phyloP scores from a whole-genome alignment of 768 basidiomycete genomes.

The Termitomyces sp. region DNA sequence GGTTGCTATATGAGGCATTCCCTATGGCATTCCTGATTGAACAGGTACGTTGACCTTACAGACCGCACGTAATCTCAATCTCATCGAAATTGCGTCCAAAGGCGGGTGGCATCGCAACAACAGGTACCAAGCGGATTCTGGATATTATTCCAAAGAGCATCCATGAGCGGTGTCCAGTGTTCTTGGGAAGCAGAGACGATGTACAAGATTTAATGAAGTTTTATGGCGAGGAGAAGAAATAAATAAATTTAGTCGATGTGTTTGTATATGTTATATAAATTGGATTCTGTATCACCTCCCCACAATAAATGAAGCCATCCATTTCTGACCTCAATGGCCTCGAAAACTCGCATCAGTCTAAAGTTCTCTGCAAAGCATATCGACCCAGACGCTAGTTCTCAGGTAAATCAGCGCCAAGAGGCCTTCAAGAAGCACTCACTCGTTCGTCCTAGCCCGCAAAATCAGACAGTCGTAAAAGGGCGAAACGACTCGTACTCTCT shows the following conservation, averaged over 20 bases:
- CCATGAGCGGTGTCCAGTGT: constrained; percentile 91
- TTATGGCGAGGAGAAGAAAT: constrained; percentile 42
- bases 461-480: constrained; percentile 14
- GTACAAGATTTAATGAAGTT: constrained; percentile 87
- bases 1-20: constrained; percentile 95
- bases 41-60: constrained; percentile 48
- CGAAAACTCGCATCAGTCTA: constrained; percentile 15
- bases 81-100: constrained; percentile 23
- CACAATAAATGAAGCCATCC: background rate
- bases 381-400: constrained; percentile 6
- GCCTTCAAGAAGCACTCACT: background rate
- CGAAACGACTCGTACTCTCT: constrained; percentile 19
- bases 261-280: constrained; percentile 11
- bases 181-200: constrained; percentile 91
- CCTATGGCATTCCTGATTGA: constrained; percentile 96
- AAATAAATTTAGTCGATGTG: background rate
- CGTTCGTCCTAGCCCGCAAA: constrained; percentile 3
- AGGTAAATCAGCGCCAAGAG: constrained; percentile 13
- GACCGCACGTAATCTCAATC: background rate
- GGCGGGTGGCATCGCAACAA: constrained; percentile 96
- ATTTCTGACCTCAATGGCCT: constrained; percentile 11
- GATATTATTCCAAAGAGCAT: constrained; percentile 84
- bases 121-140: constrained; percentile 88
- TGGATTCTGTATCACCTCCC: background rate
- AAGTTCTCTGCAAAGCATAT: constrained; percentile 10